Conservation (phyloP, 305 asterid genomes). For the Solanum chacoense region DNA sequence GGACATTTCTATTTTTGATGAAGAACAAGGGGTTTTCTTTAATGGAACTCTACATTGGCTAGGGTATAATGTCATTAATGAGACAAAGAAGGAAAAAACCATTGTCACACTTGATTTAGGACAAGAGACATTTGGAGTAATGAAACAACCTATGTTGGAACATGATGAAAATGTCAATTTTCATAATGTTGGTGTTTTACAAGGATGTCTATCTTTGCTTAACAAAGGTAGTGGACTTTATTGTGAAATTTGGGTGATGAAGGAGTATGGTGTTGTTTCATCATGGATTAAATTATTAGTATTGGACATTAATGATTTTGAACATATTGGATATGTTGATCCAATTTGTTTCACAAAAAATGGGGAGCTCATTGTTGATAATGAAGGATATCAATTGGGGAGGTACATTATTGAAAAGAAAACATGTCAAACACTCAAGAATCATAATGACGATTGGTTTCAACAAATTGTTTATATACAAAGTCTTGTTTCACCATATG, state of each 20-base stretch:
- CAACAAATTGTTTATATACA: background rate
- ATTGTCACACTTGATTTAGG: background rate
- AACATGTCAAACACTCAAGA: background rate
- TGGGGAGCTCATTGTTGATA: background rate
- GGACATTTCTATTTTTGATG: background rate
- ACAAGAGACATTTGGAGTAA: background rate
- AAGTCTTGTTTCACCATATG: background rate
- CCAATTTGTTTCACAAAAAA: background rate
- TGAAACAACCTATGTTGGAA: background rate
- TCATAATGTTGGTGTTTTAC: background rate
- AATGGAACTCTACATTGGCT: background rate
- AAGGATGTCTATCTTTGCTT: background rate
- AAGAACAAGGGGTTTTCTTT: background rate
- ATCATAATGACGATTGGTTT: background rate
- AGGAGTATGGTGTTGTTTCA: conserved; percentile 7
- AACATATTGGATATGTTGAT: background rate
- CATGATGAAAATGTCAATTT: background rate
- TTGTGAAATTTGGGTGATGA: conserved; percentile 18
- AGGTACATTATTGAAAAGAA: background rate
- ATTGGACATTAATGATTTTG: background rate
- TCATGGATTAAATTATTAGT: conserved; percentile 10
- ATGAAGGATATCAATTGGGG: background rate
- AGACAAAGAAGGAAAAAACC: background rate
- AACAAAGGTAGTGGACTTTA: background rate
- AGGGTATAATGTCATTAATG: background rate